These are phyloP conservation scores for Wickerhamiella cacticola DNA, from an alignment of 805 yeast species.

Conservation along the genomic window DNA sequence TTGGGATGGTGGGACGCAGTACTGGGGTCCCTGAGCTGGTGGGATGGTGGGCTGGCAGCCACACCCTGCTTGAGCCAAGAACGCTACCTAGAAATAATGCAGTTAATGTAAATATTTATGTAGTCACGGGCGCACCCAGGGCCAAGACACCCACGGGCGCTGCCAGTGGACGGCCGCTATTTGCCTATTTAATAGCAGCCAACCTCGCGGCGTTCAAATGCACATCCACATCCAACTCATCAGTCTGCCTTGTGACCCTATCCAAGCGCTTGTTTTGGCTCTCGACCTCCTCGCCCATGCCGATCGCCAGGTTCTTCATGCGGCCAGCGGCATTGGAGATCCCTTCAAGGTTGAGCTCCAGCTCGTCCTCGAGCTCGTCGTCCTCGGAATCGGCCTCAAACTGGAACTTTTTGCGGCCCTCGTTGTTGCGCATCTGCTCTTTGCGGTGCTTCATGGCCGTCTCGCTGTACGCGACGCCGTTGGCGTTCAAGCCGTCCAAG, in stretches of 20 bases:
- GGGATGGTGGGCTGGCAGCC: no score
- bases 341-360: conserved; percentile 71
- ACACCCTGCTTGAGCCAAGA: no score
- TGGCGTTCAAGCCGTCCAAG: conserved; percentile 35
- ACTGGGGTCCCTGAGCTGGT: no score
- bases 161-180: no score
- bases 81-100: no score
- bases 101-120: no score
- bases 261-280: conserved; percentile 64
- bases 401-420: conserved; percentile 27
- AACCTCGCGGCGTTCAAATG: conserved; percentile 63
- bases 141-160: no score
- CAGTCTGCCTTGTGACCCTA: conserved; percentile 73
- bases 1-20: no score
- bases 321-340: conserved; percentile 57
- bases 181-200: conserved; percentile 31
- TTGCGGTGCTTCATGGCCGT: conserved; percentile 37
- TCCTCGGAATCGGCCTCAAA: conserved; percentile 81
- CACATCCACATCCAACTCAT: conserved; percentile 69
- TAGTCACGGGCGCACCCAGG: no score
- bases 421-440: conserved; percentile 36
- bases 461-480: conserved; percentile 21
- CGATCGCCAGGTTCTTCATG: conserved; percentile 57
- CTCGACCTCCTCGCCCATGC: conserved; percentile 66
- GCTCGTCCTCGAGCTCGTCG: conserved; percentile 81